Conservation (phyloP, 257 asterid genomes). For the Rhazya stricta region DNA sequence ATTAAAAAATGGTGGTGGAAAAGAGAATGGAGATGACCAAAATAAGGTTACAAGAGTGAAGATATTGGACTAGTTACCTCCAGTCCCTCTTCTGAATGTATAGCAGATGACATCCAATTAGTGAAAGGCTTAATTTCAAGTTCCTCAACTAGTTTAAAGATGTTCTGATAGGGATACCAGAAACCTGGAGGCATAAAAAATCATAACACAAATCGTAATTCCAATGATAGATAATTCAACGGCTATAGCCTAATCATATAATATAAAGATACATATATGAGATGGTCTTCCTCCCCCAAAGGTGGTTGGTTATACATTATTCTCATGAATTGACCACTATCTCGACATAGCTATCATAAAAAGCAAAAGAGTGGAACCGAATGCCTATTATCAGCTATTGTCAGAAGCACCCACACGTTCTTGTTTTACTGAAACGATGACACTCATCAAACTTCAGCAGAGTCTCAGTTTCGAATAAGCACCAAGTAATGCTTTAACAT, state of each 20-base stretch:
- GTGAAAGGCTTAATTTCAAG: constrained; percentile 54
- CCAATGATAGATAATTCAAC: not conserved
- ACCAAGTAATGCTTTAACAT: not conserved
- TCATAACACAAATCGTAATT: not conserved
- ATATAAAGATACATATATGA: not conserved
- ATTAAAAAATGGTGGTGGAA: not conserved
- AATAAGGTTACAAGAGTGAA: not conserved
- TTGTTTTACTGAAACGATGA: not conserved
- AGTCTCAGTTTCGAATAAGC: no score
- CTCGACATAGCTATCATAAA: not conserved
- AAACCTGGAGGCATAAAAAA: constrained; percentile 34
- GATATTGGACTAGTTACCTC: constrained; percentile 33
- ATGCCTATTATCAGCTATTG: not conserved
- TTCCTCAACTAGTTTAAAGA: constrained; percentile 50
- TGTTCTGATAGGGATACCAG: constrained; percentile 50
- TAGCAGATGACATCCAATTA: constrained; percentile 49
- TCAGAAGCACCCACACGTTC: not conserved
- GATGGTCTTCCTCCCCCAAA: not conserved
- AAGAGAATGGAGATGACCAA: not conserved
- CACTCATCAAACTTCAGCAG: not conserved
- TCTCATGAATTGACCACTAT: not conserved
- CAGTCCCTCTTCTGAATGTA: constrained; percentile 52
- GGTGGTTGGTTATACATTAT: not conserved
- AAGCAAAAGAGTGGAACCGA: not conserved
- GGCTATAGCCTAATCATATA: not conserved